These are phyloP conservation scores for Verticillium alfalfae DNA, from an alignment of 2,329 filamentous ascomycete species.

Conservation along the genomic window DNA sequence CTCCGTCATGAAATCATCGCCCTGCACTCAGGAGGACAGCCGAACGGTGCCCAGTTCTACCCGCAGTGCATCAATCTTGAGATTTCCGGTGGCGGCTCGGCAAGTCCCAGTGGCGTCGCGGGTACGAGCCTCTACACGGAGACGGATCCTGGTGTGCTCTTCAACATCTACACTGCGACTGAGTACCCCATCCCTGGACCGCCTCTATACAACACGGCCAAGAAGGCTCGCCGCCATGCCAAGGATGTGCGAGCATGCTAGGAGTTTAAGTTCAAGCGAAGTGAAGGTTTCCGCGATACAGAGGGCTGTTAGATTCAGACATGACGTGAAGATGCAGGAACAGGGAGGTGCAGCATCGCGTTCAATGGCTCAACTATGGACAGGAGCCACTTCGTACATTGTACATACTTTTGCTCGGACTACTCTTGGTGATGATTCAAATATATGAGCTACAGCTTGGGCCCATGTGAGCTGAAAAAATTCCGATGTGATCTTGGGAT, in stretches of 20 bases:
- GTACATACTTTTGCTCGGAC: too few relatives aligned
- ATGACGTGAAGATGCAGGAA: too few relatives aligned
- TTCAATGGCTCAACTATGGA: too few relatives aligned
- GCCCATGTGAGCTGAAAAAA: too few relatives aligned
- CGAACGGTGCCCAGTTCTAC: constrained; percentile 40
- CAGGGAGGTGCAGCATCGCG: too few relatives aligned
- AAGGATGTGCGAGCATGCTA: neutral
- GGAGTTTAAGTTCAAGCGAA: too few relatives aligned
- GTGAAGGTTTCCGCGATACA: too few relatives aligned
- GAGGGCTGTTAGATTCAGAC: constrained; percentile 21
- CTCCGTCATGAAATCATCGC: constrained; percentile 52
- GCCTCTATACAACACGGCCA: constrained; percentile 1
- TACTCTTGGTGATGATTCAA: too few relatives aligned
- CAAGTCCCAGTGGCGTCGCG: constrained; percentile 20
- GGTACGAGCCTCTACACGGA: constrained; percentile 29
- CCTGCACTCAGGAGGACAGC: constrained; percentile 39
- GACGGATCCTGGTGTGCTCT: constrained; percentile 25
- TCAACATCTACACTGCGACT: constrained; percentile 25
- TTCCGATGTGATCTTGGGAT: too few relatives aligned
- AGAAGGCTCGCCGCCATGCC: neutral
- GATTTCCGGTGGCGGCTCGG: constrained; percentile 32
- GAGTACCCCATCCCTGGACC: constrained; percentile 26
- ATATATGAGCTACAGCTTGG: too few relatives aligned
- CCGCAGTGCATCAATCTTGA: constrained; percentile 47
- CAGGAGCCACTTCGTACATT: too few relatives aligned